Evolutionary conservation across 148 eudicot genomes (phyloP).

Genomic region (Rhododendron griersonianum): DNA sequence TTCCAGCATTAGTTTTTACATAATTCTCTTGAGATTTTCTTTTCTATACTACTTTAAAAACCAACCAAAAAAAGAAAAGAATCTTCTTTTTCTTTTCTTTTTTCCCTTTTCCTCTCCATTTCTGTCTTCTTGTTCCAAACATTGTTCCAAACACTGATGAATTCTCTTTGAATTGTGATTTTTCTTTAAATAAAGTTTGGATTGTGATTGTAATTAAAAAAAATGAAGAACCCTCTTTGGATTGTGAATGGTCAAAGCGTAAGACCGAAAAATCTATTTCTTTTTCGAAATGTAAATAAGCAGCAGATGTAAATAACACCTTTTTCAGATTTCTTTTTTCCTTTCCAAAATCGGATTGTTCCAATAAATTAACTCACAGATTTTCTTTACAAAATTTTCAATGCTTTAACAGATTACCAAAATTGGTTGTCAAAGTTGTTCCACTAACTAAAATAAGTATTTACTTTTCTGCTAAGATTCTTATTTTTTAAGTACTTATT

Average conservation of each 20-base stretch:
- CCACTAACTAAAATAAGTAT: too few species aligned
- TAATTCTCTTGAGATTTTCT: background rate
- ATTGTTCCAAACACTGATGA: background rate
- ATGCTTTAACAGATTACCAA: background rate
- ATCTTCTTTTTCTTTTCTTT: background rate
- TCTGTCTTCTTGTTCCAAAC: too few species aligned
- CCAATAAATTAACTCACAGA: conserved; percentile 20
- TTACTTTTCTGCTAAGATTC: too few species aligned
- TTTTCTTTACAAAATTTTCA: background rate
- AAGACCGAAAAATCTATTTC: background rate
- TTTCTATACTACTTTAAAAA: background rate
- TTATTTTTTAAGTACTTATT: too few species aligned
- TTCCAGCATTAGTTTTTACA: background rate
- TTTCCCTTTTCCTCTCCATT: background rate
- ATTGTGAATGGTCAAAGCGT: background rate
- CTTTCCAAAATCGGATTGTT: conserved; percentile 19
- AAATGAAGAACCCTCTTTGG: background rate
- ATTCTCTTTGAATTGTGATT: background rate
- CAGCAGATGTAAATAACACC: background rate
- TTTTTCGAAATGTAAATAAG: too few species aligned
- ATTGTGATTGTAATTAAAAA: too few species aligned
- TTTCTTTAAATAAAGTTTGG: too few species aligned
- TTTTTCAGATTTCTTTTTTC: conserved; percentile 4
- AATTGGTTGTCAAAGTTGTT: background rate
- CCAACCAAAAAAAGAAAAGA: background rate